These are phyloP conservation scores for Pythium aristosporum DNA, from an alignment of 352 stramenopile genomes.

Conservation along the genomic window DNA sequence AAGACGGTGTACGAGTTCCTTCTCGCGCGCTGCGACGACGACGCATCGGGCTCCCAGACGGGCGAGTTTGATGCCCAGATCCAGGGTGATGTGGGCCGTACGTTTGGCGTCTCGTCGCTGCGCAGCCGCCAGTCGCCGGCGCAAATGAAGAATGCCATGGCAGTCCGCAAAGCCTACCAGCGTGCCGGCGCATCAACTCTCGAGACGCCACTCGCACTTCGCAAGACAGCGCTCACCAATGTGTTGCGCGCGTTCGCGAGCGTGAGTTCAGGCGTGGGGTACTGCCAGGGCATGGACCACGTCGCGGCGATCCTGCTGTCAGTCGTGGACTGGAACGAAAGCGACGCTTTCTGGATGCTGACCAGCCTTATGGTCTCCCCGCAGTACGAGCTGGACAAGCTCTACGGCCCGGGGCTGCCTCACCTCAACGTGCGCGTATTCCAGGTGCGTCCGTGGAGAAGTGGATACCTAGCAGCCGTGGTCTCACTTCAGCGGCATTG, in stretches of 20 bases:
- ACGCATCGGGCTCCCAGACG: conserved; percentile 1
- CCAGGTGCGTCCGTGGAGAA: conserved; percentile 34
- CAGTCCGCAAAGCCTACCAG: conserved; percentile 12
- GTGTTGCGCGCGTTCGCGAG: conserved; percentile 64
- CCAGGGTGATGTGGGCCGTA: conserved; percentile 58
- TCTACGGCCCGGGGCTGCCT: conserved; percentile 61
- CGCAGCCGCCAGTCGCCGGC: conserved; percentile 27
- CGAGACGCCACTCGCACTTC: conserved; percentile 25
- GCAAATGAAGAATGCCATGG: conserved; percentile 25
- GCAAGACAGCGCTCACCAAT: conserved; percentile 44
- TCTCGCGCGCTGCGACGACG: conserved; percentile 37
- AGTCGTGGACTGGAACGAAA: conserved; percentile 64
- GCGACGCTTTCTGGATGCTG: conserved; percentile 68
- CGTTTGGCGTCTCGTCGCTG: conserved; percentile 61
- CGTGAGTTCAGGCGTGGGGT: conserved; percentile 67
- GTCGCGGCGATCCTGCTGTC: conserved; percentile 63
- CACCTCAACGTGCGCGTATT: conserved; percentile 64
- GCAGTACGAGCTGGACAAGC: conserved; percentile 53
- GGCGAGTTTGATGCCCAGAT: conserved; percentile 69
- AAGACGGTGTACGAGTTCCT: conserved; percentile 53
- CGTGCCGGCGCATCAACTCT: conserved; percentile 14
- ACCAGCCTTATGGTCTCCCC: conserved; percentile 53
- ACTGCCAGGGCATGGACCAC: conserved; percentile 79
- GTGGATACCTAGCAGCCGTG: neutral
- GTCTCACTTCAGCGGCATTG: neutral